These are phyloP conservation scores for Coemansia sp. DNA, from an alignment of 192 early-diverging fungal species.

Conservation along the genomic window DNA sequence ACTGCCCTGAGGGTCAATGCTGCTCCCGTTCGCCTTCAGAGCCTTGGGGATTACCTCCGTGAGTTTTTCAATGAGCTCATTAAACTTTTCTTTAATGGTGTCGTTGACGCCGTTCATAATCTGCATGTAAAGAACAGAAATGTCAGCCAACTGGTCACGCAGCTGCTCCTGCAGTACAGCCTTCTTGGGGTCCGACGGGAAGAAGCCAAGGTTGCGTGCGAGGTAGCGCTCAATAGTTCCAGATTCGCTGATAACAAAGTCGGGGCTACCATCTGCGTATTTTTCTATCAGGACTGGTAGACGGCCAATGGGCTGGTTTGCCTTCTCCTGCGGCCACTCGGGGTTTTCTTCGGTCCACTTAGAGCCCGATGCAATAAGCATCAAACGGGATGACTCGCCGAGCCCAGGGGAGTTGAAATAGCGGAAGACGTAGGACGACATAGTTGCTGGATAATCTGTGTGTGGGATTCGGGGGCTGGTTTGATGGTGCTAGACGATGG, in stretches of 20 bases:
- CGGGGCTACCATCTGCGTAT: slow-evolving; percentile 30
- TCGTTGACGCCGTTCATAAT: neutral
- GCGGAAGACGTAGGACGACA: slow-evolving; percentile 27
- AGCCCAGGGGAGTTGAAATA: slow-evolving; percentile 40
- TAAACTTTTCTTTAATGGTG: slow-evolving; percentile 9
- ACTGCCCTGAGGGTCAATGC: slow-evolving; percentile 53
- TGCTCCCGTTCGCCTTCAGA: slow-evolving; percentile 57
- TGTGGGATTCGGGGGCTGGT: too few species aligned
- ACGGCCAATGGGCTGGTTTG: slow-evolving; percentile 56
- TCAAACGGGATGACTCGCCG: slow-evolving; percentile 26
- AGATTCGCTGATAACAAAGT: slow-evolving; percentile 47
- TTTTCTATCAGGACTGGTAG: slow-evolving; percentile 59
- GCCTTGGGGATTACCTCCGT: slow-evolving; percentile 40
- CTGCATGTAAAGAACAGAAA: neutral
- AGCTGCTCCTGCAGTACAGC: slow-evolving; percentile 42
- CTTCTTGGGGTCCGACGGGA: slow-evolving; percentile 36
- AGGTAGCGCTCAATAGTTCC: slow-evolving; percentile 60
- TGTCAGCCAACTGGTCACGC: slow-evolving; percentile 22
- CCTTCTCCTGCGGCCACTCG: slow-evolving; percentile 59
- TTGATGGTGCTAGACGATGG: neutral
- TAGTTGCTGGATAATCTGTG: neutral
- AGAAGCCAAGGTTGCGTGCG: slow-evolving; percentile 44
- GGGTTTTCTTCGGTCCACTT: slow-evolving; percentile 50
- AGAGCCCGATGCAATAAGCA: slow-evolving; percentile 50
- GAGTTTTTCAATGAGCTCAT: slow-evolving; percentile 20